Conservation (phyloP, 2,329 filamentous ascomycete species). For the Apiospora koreana region DNA sequence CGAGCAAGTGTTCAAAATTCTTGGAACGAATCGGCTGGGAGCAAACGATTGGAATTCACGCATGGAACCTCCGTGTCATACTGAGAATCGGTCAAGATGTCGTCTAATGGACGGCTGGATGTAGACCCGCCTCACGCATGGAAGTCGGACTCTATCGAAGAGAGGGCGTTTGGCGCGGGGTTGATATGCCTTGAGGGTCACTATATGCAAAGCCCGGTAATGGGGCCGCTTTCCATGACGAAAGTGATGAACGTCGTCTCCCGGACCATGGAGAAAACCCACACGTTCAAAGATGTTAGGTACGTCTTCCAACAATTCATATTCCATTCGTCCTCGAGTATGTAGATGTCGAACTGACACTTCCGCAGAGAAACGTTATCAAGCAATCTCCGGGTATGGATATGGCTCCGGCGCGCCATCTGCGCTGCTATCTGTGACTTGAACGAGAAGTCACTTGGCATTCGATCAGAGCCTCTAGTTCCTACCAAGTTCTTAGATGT, state of each 20-base stretch:
- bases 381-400: slow-evolving; percentile 65
- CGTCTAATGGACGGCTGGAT: slow-evolving; percentile 4
- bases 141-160: slow-evolving; percentile 57
- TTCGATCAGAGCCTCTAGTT: slow-evolving; percentile 53
- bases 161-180: slow-evolving; percentile 61
- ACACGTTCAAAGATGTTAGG: slow-evolving; percentile 61
- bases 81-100: slow-evolving; percentile 3
- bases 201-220: slow-evolving; percentile 56
- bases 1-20: background rate
- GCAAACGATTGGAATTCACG: background rate
- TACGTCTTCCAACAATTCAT: slow-evolving; percentile 32
- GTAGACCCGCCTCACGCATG: slow-evolving; percentile 19
- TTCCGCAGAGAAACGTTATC: slow-evolving; percentile 56
- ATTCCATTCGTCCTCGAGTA: background rate
- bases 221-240: slow-evolving; percentile 57
- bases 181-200: slow-evolving; percentile 64
- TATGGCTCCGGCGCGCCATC: slow-evolving; percentile 64
- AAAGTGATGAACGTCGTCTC: slow-evolving; percentile 59
- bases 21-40: background rate
- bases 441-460: slow-evolving; percentile 59
- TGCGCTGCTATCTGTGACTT: slow-evolving; percentile 61
- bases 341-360: background rate
- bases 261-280: slow-evolving; percentile 64
- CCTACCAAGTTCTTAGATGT: slow-evolving; percentile 53
- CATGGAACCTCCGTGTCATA: background rate